Evolutionary conservation across 352 stramenopile species (phyloP).

Genomic region (Phytopythium mirpurense): DNA sequence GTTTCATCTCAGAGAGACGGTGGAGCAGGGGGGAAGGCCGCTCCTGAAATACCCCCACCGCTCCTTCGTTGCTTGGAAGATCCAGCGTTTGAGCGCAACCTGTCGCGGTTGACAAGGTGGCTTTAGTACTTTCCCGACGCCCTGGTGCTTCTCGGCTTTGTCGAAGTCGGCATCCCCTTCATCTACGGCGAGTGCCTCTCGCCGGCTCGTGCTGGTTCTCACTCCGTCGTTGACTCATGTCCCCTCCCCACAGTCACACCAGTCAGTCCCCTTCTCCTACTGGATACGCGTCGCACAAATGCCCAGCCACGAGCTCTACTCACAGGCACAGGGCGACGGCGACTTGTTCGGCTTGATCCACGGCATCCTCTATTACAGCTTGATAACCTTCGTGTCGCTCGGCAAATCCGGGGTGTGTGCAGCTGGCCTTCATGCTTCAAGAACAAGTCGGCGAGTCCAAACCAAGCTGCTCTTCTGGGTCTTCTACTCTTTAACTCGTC

Average conservation of each 20-base stretch:
- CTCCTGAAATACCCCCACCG: no score
- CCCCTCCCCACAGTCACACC: no score
- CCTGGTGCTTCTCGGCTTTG: constrained; percentile 38
- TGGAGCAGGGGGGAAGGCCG: no score
- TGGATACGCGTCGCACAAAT: constrained; percentile 18
- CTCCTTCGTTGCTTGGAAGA: no score
- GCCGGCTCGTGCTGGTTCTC: no score
- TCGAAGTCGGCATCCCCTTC: constrained; percentile 30
- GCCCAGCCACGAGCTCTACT: constrained; percentile 32
- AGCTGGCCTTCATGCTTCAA: constrained; percentile 34
- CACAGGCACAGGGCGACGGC: constrained; percentile 14
- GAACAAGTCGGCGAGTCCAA: constrained; percentile 25
- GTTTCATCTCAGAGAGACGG: no score
- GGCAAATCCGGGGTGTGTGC: constrained; percentile 17
- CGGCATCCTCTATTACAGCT: constrained; percentile 31
- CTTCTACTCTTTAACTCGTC: constrained; percentile 24
- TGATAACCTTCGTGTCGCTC: constrained; percentile 30
- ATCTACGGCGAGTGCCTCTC: constrained; percentile 43
- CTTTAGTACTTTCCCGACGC: no score
- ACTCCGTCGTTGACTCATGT: no score
- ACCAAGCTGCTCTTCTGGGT: constrained; percentile 39
- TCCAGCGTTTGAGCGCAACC: no score
- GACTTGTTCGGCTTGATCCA: constrained; percentile 16
- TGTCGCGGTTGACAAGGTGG: no score
- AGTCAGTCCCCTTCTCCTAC: no score